Evolutionary conservation across 345 rosid genomes (phyloP).

Genomic region (Angophora floribunda): DNA sequence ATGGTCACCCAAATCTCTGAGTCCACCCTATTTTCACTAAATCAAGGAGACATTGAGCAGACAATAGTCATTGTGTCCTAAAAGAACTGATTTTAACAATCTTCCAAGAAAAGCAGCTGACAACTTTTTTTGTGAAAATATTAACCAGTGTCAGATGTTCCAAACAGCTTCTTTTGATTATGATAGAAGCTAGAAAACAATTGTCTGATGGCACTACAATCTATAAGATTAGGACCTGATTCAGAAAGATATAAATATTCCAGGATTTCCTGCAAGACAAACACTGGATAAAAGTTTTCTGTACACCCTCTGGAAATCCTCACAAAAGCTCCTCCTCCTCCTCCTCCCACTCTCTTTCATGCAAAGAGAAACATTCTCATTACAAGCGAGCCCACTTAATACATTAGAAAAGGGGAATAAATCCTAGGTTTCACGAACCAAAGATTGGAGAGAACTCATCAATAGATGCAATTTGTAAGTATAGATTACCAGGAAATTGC

Average conservation of each 20-base stretch:
- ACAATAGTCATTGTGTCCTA: not conserved
- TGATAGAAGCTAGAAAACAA: not conserved
- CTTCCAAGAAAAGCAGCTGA: not conserved
- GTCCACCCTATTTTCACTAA: not conserved
- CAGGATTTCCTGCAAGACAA: not conserved
- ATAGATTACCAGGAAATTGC: not conserved
- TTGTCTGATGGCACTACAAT: not conserved
- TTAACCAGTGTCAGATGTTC: not conserved
- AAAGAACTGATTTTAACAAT: not conserved
- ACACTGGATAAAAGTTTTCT: not conserved
- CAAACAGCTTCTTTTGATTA: not conserved
- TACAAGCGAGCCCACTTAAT: not conserved
- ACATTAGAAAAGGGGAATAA: not conserved
- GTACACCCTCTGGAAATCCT: not conserved
- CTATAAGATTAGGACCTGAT: not conserved
- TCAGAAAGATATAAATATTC: not conserved
- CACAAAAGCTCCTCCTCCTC: not conserved
- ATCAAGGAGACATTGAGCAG: not conserved
- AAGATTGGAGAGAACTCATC: not conserved
- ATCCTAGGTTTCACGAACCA: not conserved
- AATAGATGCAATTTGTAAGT: not conserved
- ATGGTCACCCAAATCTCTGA: not conserved
- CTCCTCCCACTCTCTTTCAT: not conserved
- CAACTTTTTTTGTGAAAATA: not conserved
- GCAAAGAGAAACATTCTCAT: not conserved